Conservation (phyloP, 495 filamentous ascomycete genomes). For the Extremus antarcticus region DNA sequence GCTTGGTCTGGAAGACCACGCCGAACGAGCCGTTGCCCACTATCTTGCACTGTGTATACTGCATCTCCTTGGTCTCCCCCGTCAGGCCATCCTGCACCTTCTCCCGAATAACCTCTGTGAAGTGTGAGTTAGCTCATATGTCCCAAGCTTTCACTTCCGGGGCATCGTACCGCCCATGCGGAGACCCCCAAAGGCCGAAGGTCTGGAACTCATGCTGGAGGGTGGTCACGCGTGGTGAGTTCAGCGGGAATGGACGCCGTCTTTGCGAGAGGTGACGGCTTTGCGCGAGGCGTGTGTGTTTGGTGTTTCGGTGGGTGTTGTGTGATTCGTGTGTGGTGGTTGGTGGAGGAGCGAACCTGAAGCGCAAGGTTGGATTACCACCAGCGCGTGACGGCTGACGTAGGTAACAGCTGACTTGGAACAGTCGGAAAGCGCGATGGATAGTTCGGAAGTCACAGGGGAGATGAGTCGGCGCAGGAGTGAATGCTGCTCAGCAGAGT, state of each 20-base stretch:
- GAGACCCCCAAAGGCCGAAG: conserved; percentile 62
- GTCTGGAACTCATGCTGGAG: conserved; percentile 50
- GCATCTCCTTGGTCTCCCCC: conserved; percentile 88
- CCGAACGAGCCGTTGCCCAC: conserved; percentile 99
- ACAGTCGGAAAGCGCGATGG: too few species aligned
- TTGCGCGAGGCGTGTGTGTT: too few species aligned
- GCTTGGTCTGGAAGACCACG: conserved; percentile 97
- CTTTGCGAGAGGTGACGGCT: conserved; percentile 38
- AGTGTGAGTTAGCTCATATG: conserved; percentile 16
- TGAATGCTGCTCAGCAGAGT: too few species aligned
- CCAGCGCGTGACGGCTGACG: too few species aligned
- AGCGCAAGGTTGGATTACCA: too few species aligned
- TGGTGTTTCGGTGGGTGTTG: too few species aligned
- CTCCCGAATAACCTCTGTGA: conserved; percentile 93
- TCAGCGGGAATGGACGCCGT: conserved; percentile 39
- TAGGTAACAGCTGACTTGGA: too few species aligned
- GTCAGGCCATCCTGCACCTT: conserved; percentile 98
- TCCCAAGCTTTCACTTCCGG: neutral
- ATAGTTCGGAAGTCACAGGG: too few species aligned
- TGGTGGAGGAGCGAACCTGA: too few species aligned
- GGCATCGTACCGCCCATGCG: conserved; percentile 67
- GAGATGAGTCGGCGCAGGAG: too few species aligned
- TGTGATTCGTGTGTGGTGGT: too few species aligned
- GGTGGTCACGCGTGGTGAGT: conserved; percentile 16
- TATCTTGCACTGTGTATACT: conserved; percentile 99